phyloP scores from a whole-genome alignment of 345 rosid genomes.

The Citrus trifoliata region DNA sequence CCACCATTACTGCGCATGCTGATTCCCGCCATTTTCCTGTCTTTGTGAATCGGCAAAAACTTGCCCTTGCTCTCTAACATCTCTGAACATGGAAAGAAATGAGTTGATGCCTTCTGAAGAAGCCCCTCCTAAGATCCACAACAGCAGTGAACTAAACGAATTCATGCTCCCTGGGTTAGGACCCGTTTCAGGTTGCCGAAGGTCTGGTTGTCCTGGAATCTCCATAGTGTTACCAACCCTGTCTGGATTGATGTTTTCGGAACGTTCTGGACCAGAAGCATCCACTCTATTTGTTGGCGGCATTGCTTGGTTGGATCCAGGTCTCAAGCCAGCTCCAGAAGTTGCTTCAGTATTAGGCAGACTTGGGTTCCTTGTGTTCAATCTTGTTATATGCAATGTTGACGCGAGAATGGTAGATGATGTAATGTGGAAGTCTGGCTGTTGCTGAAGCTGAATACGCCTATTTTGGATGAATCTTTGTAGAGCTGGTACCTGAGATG shows the following conservation, averaged over 20 bases:
- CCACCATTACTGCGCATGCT: slow-evolving; percentile 22
- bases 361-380: slow-evolving; percentile 64
- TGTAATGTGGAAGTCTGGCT: slow-evolving; percentile 90
- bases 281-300: slow-evolving; percentile 26
- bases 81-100: slow-evolving; percentile 85
- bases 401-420: slow-evolving; percentile 96
- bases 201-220: slow-evolving; percentile 41
- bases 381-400: slow-evolving; percentile 83
- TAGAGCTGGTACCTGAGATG: slow-evolving; percentile 79
- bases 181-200: slow-evolving; percentile 47
- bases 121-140: slow-evolving; percentile 97
- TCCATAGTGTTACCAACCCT: slow-evolving; percentile 38
- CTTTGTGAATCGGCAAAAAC: slow-evolving; percentile 36
- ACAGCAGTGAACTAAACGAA: slow-evolving; percentile 76
- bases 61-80: slow-evolving; percentile 81
- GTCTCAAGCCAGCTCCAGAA: slow-evolving; percentile 45
- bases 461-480: slow-evolving; percentile 83
- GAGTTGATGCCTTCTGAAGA: slow-evolving; percentile 86
- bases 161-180: slow-evolving; percentile 66
- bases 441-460: slow-evolving; percentile 80
- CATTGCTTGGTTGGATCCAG: slow-evolving; percentile 41
- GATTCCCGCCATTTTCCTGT: slow-evolving; percentile 24
- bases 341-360: slow-evolving; percentile 35
- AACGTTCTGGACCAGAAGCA: slow-evolving; percentile 27
- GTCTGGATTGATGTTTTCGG: slow-evolving; percentile 26